phyloP scores from a whole-genome alignment of 176 grass and related monocot species.

The Elaeis guineensis region DNA sequence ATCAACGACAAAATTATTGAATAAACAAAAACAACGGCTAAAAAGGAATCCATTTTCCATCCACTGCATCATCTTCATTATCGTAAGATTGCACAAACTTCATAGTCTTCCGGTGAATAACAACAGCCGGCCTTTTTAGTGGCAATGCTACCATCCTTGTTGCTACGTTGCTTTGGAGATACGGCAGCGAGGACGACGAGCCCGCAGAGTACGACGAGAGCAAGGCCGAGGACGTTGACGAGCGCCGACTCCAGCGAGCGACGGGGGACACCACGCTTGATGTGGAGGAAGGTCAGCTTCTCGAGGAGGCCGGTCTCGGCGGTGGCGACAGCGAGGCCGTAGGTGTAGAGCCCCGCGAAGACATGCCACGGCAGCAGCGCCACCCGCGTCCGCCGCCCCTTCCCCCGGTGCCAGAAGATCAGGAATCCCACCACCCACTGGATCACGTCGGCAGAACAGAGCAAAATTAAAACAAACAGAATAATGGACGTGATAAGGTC shows the following conservation, averaged over 20 bases:
- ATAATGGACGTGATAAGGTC: too few species aligned
- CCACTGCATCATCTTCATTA: too few species aligned
- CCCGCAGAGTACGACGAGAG: not conserved
- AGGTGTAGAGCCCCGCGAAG: not conserved
- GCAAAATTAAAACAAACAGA: not conserved
- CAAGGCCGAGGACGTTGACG: not conserved
- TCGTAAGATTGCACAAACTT: too few species aligned
- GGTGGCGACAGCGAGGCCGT: not conserved
- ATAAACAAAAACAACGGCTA: too few species aligned
- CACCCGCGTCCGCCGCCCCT: not conserved
- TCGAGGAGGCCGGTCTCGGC: not conserved
- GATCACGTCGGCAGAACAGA: not conserved
- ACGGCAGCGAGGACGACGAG: slow-evolving; percentile 1
- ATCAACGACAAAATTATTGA: too few species aligned
- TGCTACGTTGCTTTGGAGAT: not conserved
- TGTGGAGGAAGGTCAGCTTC: slow-evolving; percentile 3
- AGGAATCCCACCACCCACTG: not conserved
- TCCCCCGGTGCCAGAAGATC: not conserved
- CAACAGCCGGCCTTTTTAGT: too few species aligned
- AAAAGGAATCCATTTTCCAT: too few species aligned
- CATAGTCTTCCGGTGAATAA: too few species aligned
- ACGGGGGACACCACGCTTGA: slow-evolving; percentile 1
- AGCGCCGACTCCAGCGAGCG: not conserved
- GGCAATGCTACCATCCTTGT: not conserved
- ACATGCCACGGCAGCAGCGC: not conserved